A percentile compares a stretch with the other conserved stretches of the same genome.
Evolutionary conservation across 257 asterid species (phyloP).

Genomic region (Jacaranda mimosifolia): DNA sequence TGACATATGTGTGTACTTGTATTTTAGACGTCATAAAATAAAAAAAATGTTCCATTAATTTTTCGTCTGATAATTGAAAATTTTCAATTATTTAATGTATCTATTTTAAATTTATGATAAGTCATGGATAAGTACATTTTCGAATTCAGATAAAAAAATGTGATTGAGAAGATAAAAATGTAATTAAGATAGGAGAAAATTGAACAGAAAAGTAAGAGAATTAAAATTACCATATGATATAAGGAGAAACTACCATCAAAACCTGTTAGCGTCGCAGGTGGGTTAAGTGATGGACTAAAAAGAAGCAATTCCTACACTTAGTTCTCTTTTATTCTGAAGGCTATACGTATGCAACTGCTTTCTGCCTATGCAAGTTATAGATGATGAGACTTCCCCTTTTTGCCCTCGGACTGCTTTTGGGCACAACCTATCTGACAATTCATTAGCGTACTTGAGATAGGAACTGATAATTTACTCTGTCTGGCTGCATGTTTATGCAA

Average conservation of each 20-base stretch:
- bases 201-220: neutral
- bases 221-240: neutral
- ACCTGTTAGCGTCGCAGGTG: neutral
- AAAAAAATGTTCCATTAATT: no score
- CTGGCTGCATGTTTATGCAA: slow-evolving; percentile 12
- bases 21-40: no score
- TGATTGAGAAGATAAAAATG: neutral
- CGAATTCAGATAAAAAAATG: neutral
- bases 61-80: neutral
- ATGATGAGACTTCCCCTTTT: neutral
- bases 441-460: neutral
- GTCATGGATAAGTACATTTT: neutral
- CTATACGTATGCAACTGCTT: neutral
- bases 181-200: neutral
- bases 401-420: neutral
- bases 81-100: neutral
- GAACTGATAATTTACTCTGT: neutral
- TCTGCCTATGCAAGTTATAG: neutral
- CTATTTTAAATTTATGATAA: neutral
- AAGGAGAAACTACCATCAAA: neutral
- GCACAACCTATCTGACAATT: slow-evolving; percentile 9
- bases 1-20: no score
- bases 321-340: neutral
- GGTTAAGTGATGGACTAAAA: neutral
- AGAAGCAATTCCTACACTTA: neutral